Conservation (phyloP, 345 rosid species). For the Eucalyptus erythrocorys region DNA sequence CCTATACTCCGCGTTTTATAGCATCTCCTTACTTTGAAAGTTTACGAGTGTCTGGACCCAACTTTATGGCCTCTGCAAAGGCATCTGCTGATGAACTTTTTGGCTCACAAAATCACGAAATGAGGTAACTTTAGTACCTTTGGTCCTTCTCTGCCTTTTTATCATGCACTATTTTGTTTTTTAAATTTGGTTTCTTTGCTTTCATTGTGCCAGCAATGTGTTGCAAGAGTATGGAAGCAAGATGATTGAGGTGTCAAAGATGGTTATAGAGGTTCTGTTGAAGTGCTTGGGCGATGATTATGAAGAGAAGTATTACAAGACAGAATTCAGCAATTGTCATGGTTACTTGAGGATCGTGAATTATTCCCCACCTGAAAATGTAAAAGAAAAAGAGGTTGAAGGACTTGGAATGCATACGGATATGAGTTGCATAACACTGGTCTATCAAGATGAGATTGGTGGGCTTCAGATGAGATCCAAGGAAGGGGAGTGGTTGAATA, state of each 20-base stretch:
- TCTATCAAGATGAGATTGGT: slow-evolving; percentile 58
- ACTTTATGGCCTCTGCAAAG: slow-evolving; percentile 46
- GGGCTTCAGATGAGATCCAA: slow-evolving; percentile 74
- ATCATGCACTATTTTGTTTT: not conserved
- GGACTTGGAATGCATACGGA: slow-evolving; percentile 81
- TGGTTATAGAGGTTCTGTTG: slow-evolving; percentile 30
- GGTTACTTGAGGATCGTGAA: slow-evolving; percentile 58
- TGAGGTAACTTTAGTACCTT: slow-evolving; percentile 19
- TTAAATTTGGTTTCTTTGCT: not conserved
- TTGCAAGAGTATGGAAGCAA: slow-evolving; percentile 47
- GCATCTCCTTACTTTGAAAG: slow-evolving; percentile 82
- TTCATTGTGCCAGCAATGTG: slow-evolving; percentile 19
- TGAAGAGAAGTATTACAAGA: slow-evolving; percentile 16
- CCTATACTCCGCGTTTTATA: slow-evolving; percentile 52
- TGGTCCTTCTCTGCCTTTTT: not conserved
- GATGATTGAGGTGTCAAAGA: slow-evolving; percentile 45
- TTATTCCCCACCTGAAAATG: slow-evolving; percentile 36
- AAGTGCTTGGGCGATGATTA: slow-evolving; percentile 28
- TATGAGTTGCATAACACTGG: slow-evolving; percentile 78
- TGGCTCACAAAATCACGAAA: slow-evolving; percentile 17
- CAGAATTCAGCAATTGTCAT: slow-evolving; percentile 44
- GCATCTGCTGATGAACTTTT: slow-evolving; percentile 38
- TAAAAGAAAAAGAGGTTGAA: slow-evolving; percentile 35
- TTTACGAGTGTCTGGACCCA: slow-evolving; percentile 49
- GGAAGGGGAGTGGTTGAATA: slow-evolving; percentile 42